Base-by-base conservation (phyloP, 192 early-diverging fungal species). In the Coemansia sp. region DNA sequence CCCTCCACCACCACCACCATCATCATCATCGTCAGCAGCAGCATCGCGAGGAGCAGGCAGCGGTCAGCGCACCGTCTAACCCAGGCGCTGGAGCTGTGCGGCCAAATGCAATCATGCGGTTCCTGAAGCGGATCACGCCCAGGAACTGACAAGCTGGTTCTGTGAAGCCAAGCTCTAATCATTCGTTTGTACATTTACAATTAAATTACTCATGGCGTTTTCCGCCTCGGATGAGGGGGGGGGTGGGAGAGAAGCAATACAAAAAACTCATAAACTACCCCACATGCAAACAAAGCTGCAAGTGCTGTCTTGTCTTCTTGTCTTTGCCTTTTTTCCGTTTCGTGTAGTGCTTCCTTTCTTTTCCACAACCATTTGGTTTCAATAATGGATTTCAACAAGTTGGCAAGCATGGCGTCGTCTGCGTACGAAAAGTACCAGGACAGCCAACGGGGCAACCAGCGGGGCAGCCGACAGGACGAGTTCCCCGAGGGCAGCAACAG, bases 81-180 rank as follows among this genome's bases (percentile, higher is more conserved):
- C 15, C 45, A 34, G 57, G 55, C 11, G 33, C 65, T 11, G 39
- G 64, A 0, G 64, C 68, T 30, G 73, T 79, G 18, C 49, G 77
- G 20, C 77, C 77, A 12, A 79, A 79, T 63, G 77, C 67, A 9
- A 69, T 79, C 16, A 73, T 79, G 77, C 66, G 77, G 14, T 73
- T 79, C 67, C 60, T 79, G 39, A 73, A 73, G 68, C 71, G 77
- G 39, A 79, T 79, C 34, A 65, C 77, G 9, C 77, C 71, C 2
- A 73, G 64, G 51, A 78, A 57, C 57, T 73, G 39, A 67, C 30
- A 30, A 30, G 30, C 30, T 1, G 30, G 3, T 2, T 30, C 3
- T 30, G 51, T 16, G 2, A 46, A 18, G 18, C 14, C 11, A 14
- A 46, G 16, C 5, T 46, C 5, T 41, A 41, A 41, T 5, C 39